Evolutionary conservation across 495 filamentous ascomycete species (phyloP).

Genomic region (Penicillium maclennaniae): DNA sequence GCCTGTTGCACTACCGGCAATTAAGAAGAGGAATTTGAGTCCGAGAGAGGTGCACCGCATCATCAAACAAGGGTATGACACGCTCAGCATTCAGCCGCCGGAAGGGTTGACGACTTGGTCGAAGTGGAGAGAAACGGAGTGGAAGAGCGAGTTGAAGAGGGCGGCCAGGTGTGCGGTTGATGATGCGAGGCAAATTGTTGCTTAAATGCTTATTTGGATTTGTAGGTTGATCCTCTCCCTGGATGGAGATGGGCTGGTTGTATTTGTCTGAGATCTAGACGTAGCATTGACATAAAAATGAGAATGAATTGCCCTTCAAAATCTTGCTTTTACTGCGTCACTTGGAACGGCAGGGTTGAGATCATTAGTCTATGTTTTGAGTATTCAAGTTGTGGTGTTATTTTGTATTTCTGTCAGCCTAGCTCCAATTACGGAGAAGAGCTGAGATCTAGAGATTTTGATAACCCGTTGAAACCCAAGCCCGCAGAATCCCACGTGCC

Average conservation of each 20-base stretch:
- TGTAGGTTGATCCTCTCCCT: not conserved
- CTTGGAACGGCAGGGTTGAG: not conserved
- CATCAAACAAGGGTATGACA: conserved; percentile 95
- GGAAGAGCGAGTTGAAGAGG: conserved; percentile 72
- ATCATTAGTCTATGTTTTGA: not conserved
- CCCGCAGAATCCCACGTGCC: not conserved
- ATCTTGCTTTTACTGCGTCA: not conserved
- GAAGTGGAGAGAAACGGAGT: conserved; percentile 63
- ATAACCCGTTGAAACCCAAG: not conserved
- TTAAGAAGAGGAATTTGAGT: conserved; percentile 60
- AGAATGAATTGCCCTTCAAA: too few relatives aligned
- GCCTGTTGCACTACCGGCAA: conserved; percentile 29
- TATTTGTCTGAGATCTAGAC: conserved; percentile 12
- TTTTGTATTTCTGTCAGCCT: not conserved
- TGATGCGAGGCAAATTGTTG: conserved; percentile 42
- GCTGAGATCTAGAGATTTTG: not conserved
- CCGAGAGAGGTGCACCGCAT: conserved; percentile 82
- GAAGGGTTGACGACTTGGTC: conserved; percentile 81
- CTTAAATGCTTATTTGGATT: conserved; percentile 13
- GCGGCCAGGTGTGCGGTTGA: conserved; percentile 70
- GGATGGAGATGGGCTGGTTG: not conserved
- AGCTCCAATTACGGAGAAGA: not conserved
- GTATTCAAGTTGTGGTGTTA: not conserved
- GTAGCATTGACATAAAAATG: not conserved
- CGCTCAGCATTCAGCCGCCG: conserved; percentile 77